Conservation (phyloP, 192 early-diverging fungal genomes). For the Backusella macrospora region DNA sequence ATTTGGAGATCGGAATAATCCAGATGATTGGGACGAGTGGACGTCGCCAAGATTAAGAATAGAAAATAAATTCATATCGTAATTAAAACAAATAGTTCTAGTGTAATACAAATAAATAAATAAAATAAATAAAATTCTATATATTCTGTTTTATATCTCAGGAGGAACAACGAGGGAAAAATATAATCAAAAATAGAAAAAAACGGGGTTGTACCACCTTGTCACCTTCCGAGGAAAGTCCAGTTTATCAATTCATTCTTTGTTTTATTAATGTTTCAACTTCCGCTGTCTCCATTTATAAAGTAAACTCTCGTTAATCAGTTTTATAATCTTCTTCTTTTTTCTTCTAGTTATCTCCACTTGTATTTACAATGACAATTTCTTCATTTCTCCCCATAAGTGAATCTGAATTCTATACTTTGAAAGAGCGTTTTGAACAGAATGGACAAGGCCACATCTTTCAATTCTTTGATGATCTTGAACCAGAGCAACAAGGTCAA, state of each 20-base stretch:
- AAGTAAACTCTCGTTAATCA: neutral
- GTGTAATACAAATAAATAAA: constrained; percentile 15
- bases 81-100: constrained; percentile 8
- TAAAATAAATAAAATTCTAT: neutral
- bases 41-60: constrained; percentile 19
- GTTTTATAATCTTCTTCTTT: neutral
- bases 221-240: constrained; percentile 6
- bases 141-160: neutral
- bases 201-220: neutral
- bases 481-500: constrained; percentile 51
- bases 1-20: constrained; percentile 22
- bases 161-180: constrained; percentile 4
- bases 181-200: constrained; percentile 1
- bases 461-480: constrained; percentile 74
- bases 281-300: neutral
- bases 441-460: constrained; percentile 91
- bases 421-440: constrained; percentile 64
- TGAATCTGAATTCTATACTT: constrained; percentile 39
- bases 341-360: neutral
- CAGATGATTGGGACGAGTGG: constrained; percentile 31
- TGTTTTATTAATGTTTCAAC: neutral
- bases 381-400: constrained; percentile 25
- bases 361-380: constrained; percentile 24
- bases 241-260: constrained; percentile 1
- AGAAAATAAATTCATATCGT: constrained; percentile 13